A percentile compares a stretch with the other conserved stretches of the same genome.
These are phyloP conservation scores for Fusarium napiforme DNA, from an alignment of 2,329 filamentous ascomycete species.

Conservation along the genomic window DNA sequence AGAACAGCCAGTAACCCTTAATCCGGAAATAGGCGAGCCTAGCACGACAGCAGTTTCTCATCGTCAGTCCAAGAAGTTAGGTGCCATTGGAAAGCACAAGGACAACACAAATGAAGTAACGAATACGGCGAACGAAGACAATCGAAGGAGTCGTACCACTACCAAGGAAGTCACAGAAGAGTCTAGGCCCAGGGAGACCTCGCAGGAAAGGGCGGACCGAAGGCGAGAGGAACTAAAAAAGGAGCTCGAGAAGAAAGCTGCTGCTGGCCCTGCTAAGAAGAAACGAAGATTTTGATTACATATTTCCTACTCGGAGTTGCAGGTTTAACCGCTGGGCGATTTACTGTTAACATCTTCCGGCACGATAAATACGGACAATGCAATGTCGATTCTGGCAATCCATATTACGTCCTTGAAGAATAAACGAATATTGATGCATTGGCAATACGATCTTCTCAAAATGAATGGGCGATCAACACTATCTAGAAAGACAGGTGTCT, in stretches of 20 bases:
- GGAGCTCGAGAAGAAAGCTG: constrained; percentile 61
- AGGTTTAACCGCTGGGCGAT: not conserved
- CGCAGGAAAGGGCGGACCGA: constrained; percentile 59
- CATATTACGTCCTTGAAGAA: not conserved
- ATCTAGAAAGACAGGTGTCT: not conserved
- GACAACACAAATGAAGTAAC: constrained; percentile 8
- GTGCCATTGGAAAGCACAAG: constrained; percentile 50
- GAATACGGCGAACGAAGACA: constrained; percentile 25
- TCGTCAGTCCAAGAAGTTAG: constrained; percentile 45
- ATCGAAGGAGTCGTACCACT: constrained; percentile 36
- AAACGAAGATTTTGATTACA: constrained; percentile 62
- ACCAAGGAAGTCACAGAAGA: constrained; percentile 41
- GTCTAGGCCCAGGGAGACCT: constrained; percentile 54
- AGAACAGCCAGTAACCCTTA: not conserved
- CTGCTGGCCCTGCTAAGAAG: constrained; percentile 64
- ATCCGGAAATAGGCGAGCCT: constrained; percentile 11
- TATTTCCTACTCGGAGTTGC: not conserved
- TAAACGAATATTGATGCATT: not conserved
- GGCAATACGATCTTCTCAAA: not conserved
- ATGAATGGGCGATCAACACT: not conserved
- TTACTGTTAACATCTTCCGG: not conserved
- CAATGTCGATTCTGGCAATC: not conserved
- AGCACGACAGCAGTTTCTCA: constrained; percentile 11
- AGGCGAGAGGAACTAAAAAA: constrained; percentile 63
- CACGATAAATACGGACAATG: not conserved